Evolutionary conservation across 2,329 filamentous ascomycete species (phyloP).

Genomic region (Colletotrichum salicis): DNA sequence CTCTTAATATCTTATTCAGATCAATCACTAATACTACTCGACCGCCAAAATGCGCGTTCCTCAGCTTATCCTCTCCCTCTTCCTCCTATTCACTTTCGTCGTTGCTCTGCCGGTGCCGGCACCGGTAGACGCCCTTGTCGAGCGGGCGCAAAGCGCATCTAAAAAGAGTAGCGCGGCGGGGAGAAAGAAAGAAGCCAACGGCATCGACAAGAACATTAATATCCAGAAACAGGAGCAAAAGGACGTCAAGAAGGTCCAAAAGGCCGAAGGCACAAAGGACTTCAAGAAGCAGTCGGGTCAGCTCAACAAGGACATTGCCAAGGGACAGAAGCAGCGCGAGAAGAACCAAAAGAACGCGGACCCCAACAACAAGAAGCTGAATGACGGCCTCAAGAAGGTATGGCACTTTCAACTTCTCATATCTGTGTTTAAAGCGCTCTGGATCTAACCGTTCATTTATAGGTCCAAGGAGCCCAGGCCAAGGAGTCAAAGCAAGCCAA

Average conservation of each 20-base stretch:
- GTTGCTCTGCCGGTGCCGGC: slow-evolving; percentile 17
- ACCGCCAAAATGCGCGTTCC: slow-evolving; percentile 4
- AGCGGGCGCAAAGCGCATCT: background rate
- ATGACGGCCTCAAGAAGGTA: slow-evolving; percentile 20
- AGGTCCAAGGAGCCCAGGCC: slow-evolving; percentile 21
- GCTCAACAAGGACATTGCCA: background rate
- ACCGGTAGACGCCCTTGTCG: background rate
- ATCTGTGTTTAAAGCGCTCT: too few relatives aligned
- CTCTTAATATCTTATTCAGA: background rate
- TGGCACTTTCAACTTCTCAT: background rate
- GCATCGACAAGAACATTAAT: slow-evolving; percentile 21
- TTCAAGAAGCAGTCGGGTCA: background rate
- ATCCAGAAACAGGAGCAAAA: slow-evolving; percentile 23
- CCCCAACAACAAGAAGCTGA: background rate
- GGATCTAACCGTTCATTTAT: background rate
- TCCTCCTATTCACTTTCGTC: slow-evolving; percentile 17
- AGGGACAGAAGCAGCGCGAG: background rate
- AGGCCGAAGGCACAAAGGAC: background rate
- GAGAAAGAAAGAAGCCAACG: background rate
- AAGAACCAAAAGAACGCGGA: slow-evolving; percentile 21
- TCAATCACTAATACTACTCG: background rate
- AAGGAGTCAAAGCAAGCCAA: slow-evolving; percentile 17
- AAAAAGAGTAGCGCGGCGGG: background rate
- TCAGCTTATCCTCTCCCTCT: slow-evolving; percentile 19
- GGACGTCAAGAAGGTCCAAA: slow-evolving; percentile 15